phyloP scores from a whole-genome alignment of 306 rosid genomes.

The Prunus campanulata region DNA sequence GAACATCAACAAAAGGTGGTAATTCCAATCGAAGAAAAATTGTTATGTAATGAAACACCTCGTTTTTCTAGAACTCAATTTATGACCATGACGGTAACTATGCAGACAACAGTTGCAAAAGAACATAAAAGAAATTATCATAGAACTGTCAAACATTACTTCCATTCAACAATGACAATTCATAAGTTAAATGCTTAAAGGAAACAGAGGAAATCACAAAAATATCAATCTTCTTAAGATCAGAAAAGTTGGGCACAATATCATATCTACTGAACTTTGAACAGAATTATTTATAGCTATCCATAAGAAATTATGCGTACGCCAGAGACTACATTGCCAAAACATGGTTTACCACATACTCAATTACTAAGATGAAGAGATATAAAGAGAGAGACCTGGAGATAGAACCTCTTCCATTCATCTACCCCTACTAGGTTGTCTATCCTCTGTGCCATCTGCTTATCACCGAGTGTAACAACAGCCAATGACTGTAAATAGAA shows the following conservation, averaged over 20 bases:
- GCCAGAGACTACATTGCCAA: conserved; percentile 4
- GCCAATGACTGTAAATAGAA: conserved; percentile 69
- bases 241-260: neutral
- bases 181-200: neutral
- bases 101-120: neutral
- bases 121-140: neutral
- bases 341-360: conserved; percentile 1
- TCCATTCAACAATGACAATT: neutral
- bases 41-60: neutral
- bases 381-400: conserved; percentile 58
- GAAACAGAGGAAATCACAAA: neutral
- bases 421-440: conserved; percentile 82
- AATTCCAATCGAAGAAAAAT: neutral
- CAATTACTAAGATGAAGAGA: conserved; percentile 21
- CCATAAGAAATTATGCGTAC: neutral
- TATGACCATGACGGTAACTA: neutral
- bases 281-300: neutral
- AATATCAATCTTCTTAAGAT: neutral
- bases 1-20: neutral
- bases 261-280: neutral
- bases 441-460: conserved; percentile 90
- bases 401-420: conserved; percentile 87
- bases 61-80: neutral
- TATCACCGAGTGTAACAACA: conserved; percentile 92
- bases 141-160: neutral